Percentiles rank a stretch among this genome's conserved stretches.
These are phyloP conservation scores for Gossypium thurberi DNA, from an alignment of 345 rosid genomes.

Conservation along the genomic window DNA sequence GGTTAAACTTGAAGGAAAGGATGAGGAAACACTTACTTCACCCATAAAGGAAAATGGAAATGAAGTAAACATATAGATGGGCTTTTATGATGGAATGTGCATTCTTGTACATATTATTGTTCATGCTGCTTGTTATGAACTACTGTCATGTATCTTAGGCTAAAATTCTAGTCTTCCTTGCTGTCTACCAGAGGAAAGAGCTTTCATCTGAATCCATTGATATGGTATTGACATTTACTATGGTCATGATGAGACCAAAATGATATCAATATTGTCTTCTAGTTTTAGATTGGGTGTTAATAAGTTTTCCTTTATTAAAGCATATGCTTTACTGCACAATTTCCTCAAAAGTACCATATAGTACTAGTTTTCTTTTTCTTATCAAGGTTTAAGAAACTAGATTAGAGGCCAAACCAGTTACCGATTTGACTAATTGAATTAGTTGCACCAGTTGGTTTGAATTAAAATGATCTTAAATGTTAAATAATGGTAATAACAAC, in stretches of 20 bases:
- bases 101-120: background rate
- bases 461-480: too few relatives aligned
- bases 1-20: slow-evolving; percentile 5
- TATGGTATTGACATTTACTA: background rate
- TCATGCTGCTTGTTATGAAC: background rate
- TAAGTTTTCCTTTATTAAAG: too few relatives aligned
- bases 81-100: slow-evolving; percentile 26
- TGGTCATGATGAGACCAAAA: background rate
- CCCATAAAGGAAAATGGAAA: slow-evolving; percentile 4
- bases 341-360: too few relatives aligned
- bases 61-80: slow-evolving; percentile 3
- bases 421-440: too few relatives aligned
- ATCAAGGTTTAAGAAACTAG: too few relatives aligned
- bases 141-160: background rate
- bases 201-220: background rate
- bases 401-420: too few relatives aligned
- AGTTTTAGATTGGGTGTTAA: background rate
- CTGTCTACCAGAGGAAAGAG: background rate
- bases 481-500: too few relatives aligned
- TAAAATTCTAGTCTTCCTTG: background rate
- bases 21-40: slow-evolving; percentile 7
- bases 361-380: too few relatives aligned
- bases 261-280: background rate
- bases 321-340: too few relatives aligned
- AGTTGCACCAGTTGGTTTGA: too few relatives aligned